phyloP scores from a whole-genome alignment of 1,284 basidiomycete species.

The Cryptococcus maquisensis region DNA sequence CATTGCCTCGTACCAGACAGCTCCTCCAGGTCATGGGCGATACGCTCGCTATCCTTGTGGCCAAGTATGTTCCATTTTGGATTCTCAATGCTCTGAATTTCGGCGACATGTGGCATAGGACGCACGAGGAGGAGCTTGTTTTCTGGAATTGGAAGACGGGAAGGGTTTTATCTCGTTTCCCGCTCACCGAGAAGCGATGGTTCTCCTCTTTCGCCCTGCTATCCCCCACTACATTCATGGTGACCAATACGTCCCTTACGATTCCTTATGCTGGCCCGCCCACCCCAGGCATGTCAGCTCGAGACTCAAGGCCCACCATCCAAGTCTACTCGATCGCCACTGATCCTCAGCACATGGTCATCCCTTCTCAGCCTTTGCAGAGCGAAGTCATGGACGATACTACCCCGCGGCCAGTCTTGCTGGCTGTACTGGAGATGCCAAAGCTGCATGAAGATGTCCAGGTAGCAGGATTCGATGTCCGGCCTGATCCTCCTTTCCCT shows the following conservation, averaged over 20 bases:
- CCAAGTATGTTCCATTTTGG: constrained; percentile 26
- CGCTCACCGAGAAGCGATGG: constrained; percentile 28
- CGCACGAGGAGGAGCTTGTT: constrained; percentile 41
- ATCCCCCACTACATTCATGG: constrained; percentile 32
- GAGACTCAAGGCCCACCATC: constrained; percentile 34
- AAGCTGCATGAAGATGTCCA: constrained; percentile 18
- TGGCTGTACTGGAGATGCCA: constrained; percentile 35
- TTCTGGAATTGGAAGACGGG: constrained; percentile 50
- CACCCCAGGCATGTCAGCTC: constrained; percentile 10
- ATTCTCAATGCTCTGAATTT: constrained; percentile 30
- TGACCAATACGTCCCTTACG: constrained; percentile 25
- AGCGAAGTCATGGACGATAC: constrained; percentile 30
- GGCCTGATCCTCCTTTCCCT: constrained; percentile 46
- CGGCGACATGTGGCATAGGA: constrained; percentile 9
- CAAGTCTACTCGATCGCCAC: constrained; percentile 36
- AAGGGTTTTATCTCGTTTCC: constrained; percentile 30
- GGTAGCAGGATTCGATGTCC: constrained; percentile 33
- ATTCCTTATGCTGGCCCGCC: constrained; percentile 19
- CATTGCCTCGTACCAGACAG: constrained; percentile 32
- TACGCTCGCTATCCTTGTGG: constrained; percentile 41
- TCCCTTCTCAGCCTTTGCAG: constrained; percentile 28
- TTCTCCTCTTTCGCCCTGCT: constrained; percentile 32
- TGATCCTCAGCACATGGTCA: constrained; percentile 18
- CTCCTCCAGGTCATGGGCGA: constrained; percentile 46
- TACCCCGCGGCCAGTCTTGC: constrained; percentile 28